phyloP scores from a whole-genome alignment of 306 rosid species.

The Malus sylvestris region DNA sequence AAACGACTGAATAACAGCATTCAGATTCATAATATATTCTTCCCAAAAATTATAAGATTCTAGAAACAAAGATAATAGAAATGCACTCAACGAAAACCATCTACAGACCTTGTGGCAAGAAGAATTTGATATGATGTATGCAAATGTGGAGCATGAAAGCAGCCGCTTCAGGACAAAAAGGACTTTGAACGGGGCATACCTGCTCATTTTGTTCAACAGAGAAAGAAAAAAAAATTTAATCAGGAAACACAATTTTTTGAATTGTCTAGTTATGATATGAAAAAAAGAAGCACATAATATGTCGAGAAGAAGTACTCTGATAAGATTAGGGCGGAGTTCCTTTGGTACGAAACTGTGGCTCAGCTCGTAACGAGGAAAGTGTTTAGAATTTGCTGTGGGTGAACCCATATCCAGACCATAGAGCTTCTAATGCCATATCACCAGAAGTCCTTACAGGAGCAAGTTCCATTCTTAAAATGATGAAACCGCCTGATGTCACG shows the following conservation, averaged over 20 bases:
- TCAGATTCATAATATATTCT: slow-evolving; percentile 7
- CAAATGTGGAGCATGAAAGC: slow-evolving; percentile 70
- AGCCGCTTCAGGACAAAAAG: slow-evolving; percentile 78
- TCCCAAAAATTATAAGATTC: background rate
- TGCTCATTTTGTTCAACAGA: slow-evolving; percentile 13
- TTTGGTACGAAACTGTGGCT: background rate
- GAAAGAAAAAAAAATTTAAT: background rate
- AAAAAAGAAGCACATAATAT: background rate
- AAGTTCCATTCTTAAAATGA: slow-evolving; percentile 27
- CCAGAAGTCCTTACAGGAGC: slow-evolving; percentile 28
- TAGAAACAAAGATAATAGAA: background rate
- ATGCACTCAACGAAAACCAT: slow-evolving; percentile 19
- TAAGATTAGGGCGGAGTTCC: background rate
- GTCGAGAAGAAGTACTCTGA: background rate
- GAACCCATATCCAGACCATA: background rate
- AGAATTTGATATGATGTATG: slow-evolving; percentile 66
- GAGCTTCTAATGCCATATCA: slow-evolving; percentile 9
- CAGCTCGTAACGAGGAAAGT: background rate
- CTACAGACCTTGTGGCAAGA: slow-evolving; percentile 78
- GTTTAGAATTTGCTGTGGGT: background rate
- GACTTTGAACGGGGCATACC: slow-evolving; percentile 80
- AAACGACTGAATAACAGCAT: slow-evolving; percentile 40
- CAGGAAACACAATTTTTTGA: background rate
- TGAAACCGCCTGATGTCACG: slow-evolving; percentile 27
- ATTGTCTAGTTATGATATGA: background rate